These are phyloP conservation scores for Berberis thunbergii DNA, from an alignment of 164 flowering plant genomes.

Conservation along the genomic window DNA sequence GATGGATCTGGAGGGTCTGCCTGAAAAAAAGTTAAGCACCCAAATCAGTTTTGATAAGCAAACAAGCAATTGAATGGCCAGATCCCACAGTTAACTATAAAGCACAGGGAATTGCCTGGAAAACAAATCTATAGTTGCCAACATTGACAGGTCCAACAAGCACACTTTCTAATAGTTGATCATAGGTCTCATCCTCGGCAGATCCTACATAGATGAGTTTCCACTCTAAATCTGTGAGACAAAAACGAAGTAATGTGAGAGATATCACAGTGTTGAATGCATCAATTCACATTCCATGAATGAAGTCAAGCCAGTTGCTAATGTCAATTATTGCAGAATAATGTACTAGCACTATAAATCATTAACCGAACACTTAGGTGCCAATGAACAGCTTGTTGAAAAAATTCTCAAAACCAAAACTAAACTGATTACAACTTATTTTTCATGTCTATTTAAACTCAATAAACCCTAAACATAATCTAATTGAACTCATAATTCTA, in stretches of 20 bases:
- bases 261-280: background rate
- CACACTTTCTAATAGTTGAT: constrained; percentile 91
- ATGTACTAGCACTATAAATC: too few species aligned
- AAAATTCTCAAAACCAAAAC: too few species aligned
- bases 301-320: background rate
- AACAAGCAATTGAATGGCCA: background rate
- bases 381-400: too few species aligned
- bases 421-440: too few species aligned
- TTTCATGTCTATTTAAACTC: too few species aligned
- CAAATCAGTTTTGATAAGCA: background rate
- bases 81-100: background rate
- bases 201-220: constrained; percentile 97
- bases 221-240: constrained; percentile 87
- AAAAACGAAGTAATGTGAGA: background rate
- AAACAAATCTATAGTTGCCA: constrained; percentile 93
- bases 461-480: too few species aligned
- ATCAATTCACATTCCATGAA: background rate
- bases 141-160: constrained; percentile 99
- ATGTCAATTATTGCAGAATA: too few species aligned
- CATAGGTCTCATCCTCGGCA: constrained; percentile 96
- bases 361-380: too few species aligned
- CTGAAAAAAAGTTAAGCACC: constrained; percentile 29
- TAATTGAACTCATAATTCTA: too few species aligned
- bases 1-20: constrained; percentile 92
- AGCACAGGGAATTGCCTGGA: constrained; percentile 44